Conservation (phyloP, 106 monocot species). For the Dendrobium huoshanense region DNA sequence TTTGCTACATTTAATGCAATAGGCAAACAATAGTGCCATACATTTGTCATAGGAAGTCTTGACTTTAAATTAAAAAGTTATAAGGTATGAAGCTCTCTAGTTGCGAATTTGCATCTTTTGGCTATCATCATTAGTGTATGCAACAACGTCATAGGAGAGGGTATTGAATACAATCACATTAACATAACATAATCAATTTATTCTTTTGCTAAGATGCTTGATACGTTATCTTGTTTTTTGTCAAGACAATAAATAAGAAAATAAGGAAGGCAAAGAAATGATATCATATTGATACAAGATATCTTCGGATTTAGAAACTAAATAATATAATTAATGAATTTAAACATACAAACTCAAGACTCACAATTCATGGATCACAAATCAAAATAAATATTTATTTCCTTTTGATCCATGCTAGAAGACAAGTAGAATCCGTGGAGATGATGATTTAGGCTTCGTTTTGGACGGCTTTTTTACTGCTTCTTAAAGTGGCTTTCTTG, state of each 20-base stretch:
- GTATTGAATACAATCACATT: background rate
- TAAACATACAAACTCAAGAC: background rate
- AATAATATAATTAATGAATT: background rate
- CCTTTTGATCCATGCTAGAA: background rate
- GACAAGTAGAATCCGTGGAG: background rate
- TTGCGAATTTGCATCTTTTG: too few relatives aligned
- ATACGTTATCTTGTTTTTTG: background rate
- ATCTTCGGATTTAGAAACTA: background rate
- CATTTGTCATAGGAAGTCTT: too few relatives aligned
- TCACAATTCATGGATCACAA: background rate
- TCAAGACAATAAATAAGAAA: background rate
- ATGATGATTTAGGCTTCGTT: background rate
- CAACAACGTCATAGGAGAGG: background rate
- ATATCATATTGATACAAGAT: background rate
- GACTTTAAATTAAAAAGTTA: too few relatives aligned
- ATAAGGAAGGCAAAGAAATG: background rate
- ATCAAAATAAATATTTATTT: background rate
- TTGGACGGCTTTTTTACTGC: too few relatives aligned
- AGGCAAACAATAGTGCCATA: too few relatives aligned
- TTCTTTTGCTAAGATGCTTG: background rate
- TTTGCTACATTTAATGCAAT: too few relatives aligned
- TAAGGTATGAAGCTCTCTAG: too few relatives aligned
- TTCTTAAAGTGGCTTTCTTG: too few relatives aligned
- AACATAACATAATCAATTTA: background rate
- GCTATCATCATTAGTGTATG: too few relatives aligned